Evolutionary conservation across 805 yeast species (phyloP).

Genomic region (Alloascoidea africana): DNA sequence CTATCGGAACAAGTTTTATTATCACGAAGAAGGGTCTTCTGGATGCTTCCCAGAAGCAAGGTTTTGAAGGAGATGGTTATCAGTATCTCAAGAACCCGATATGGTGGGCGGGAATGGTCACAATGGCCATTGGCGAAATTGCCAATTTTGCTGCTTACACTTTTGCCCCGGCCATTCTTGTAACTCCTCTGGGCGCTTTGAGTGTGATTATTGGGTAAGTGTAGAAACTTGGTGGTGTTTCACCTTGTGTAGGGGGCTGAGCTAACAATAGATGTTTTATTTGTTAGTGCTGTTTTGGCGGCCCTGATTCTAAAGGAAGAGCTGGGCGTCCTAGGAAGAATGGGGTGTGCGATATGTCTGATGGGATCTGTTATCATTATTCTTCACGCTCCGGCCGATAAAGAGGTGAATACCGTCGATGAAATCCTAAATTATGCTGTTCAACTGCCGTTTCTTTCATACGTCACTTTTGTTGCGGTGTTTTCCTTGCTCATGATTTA

Average conservation of each 20-base stretch:
- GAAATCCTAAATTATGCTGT: slow-evolving; percentile 72
- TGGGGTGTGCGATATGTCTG: slow-evolving; percentile 87
- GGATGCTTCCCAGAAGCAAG: slow-evolving; percentile 48
- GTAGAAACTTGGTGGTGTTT: neutral
- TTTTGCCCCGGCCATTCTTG: slow-evolving; percentile 86
- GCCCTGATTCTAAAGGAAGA: slow-evolving; percentile 76
- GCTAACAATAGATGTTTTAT: neutral
- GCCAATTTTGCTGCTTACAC: slow-evolving; percentile 93
- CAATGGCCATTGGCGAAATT: slow-evolving; percentile 84
- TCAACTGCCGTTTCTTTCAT: slow-evolving; percentile 50
- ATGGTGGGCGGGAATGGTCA: slow-evolving; percentile 88
- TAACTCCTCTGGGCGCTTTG: slow-evolving; percentile 84
- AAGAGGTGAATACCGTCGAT: slow-evolving; percentile 76
- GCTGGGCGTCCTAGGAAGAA: slow-evolving; percentile 71
- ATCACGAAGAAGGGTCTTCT: slow-evolving; percentile 78
- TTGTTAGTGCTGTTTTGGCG: slow-evolving; percentile 55
- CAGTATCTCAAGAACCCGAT: slow-evolving; percentile 71
- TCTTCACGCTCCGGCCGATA: slow-evolving; percentile 89
- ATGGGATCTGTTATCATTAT: slow-evolving; percentile 82
- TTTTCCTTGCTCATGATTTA: slow-evolving; percentile 72
- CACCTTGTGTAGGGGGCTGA: too few relatives aligned
- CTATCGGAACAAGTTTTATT: slow-evolving; percentile 68
- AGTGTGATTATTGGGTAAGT: slow-evolving; percentile 65
- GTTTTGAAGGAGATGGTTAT: slow-evolving; percentile 56
- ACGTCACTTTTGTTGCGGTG: slow-evolving; percentile 42